A percentile compares a stretch with the other conserved stretches of the same genome.
These are phyloP conservation scores for Spinacia oleracea DNA, from an alignment of 179 eudicot genomes.

Conservation along the genomic window DNA sequence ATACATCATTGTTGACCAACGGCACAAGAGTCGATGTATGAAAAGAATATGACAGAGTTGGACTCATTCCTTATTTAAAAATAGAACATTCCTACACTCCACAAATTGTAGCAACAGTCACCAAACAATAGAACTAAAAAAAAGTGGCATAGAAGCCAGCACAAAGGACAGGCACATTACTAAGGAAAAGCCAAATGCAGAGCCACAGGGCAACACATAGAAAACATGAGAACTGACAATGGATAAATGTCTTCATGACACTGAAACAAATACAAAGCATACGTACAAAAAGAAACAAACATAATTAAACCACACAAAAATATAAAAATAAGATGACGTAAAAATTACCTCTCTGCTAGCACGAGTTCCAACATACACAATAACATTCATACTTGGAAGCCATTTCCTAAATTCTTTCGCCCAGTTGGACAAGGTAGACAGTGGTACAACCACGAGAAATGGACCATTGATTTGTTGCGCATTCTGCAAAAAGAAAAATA, in stretches of 20 bases:
- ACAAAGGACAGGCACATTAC: not conserved
- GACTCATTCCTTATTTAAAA: not conserved
- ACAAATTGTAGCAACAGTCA: not conserved
- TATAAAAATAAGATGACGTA: not conserved
- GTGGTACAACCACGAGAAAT: slow-evolving; percentile 96
- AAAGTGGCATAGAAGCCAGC: not conserved
- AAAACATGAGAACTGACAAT: not conserved
- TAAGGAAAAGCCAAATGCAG: not conserved
- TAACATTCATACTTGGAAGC: slow-evolving; percentile 91
- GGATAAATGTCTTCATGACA: not conserved
- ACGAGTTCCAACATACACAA: slow-evolving; percentile 95
- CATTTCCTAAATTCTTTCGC: slow-evolving; percentile 98
- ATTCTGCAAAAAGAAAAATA: slow-evolving; percentile 53
- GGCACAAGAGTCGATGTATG: not conserved
- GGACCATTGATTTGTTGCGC: slow-evolving; percentile 95
- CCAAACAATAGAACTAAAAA: too few relatives aligned
- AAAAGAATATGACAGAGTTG: too few relatives aligned
- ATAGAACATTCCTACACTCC: not conserved
- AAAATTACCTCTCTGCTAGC: slow-evolving; percentile 84
- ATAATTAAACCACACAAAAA: not conserved
- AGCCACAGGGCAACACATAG: not conserved
- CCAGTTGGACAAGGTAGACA: slow-evolving; percentile 97
- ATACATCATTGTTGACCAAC: not conserved
- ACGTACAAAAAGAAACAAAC: not conserved
- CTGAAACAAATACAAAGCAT: not conserved